Evolutionary conservation across 768 basidiomycete species (phyloP).

Genomic region (Kwoniella newhampshirensis): DNA sequence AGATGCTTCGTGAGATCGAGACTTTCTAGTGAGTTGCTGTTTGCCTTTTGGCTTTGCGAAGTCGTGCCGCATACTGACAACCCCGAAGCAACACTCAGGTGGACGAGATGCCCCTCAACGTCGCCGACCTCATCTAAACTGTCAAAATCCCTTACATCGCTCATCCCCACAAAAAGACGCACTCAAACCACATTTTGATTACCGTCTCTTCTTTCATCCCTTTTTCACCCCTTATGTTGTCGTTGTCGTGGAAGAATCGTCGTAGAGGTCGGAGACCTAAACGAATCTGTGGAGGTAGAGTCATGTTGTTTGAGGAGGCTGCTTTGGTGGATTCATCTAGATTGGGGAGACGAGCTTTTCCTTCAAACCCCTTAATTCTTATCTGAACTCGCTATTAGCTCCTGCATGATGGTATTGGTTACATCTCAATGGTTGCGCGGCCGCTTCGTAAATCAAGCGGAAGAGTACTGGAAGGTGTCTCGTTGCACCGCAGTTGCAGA

Average conservation of each 20-base stretch:
- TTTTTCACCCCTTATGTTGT: neutral
- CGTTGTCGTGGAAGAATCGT: conserved; percentile 17
- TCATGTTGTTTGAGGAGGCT: conserved; percentile 30
- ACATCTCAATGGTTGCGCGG: too few species aligned
- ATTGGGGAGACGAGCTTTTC: conserved; percentile 27
- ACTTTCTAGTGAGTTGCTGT: conserved; percentile 97
- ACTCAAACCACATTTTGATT: neutral
- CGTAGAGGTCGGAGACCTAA: conserved; percentile 44
- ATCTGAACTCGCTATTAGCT: neutral
- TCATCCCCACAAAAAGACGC: neutral
- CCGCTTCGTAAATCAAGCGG: too few species aligned
- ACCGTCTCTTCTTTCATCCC: neutral
- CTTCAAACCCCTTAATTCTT: too few species aligned
- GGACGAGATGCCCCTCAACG: conserved; percentile 95
- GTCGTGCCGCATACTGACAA: neutral
- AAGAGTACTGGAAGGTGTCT: too few species aligned
- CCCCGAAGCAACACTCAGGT: conserved; percentile 58
- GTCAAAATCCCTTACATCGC: neutral
- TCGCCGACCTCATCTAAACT: conserved; percentile 86
- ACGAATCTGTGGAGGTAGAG: conserved; percentile 37
- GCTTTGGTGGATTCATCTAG: conserved; percentile 29
- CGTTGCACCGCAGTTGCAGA: too few species aligned
- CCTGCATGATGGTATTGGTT: conserved; percentile 8
- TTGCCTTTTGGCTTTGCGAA: conserved; percentile 45
- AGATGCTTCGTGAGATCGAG: conserved; percentile 95